phyloP scores from a whole-genome alignment of 1,139 yeast genomes.

The Hyphopichia fennica region DNA sequence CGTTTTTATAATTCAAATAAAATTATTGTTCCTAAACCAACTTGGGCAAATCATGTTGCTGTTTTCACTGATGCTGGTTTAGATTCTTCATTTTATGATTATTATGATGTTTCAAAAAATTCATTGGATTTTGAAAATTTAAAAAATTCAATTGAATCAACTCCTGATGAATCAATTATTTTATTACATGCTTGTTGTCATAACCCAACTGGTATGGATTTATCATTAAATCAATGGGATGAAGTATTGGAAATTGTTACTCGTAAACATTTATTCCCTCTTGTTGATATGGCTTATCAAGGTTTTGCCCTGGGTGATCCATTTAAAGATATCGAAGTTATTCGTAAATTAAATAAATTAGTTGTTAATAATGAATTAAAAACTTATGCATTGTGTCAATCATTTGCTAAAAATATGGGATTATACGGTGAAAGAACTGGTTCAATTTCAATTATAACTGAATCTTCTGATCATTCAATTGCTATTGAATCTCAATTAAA shows the following conservation, averaged over 20 bases:
- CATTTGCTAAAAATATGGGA: conserved; percentile 97
- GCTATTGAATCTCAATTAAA: conserved; percentile 76
- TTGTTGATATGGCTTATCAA: conserved; percentile 96
- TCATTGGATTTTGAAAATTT: conserved; percentile 55
- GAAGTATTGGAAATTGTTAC: conserved; percentile 59
- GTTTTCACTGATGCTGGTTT: conserved; percentile 55
- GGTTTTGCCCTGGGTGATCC: conserved; percentile 88
- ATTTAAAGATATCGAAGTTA: conserved; percentile 48
- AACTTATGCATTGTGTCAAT: conserved; percentile 75
- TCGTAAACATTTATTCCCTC: conserved; percentile 67
- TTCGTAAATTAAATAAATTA: conserved; percentile 51
- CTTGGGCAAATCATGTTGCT: conserved; percentile 76
- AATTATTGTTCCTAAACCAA: conserved; percentile 64
- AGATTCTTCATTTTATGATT: conserved; percentile 42
- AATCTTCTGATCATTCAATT: conserved; percentile 41
- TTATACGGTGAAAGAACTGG: conserved; percentile 96
- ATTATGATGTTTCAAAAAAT: conserved; percentile 55
- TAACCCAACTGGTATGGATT: conserved; percentile 97
- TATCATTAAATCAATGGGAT: conserved; percentile 82
- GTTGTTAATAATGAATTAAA: conserved; percentile 48
- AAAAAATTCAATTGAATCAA: conserved; percentile 38
- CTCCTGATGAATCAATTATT: conserved; percentile 59
- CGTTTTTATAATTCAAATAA: conserved; percentile 45
- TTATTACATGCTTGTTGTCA: conserved; percentile 95
- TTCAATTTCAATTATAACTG: conserved; percentile 67